Conservation (phyloP, 768 basidiomycete species). For the Suillus ampliporus region DNA sequence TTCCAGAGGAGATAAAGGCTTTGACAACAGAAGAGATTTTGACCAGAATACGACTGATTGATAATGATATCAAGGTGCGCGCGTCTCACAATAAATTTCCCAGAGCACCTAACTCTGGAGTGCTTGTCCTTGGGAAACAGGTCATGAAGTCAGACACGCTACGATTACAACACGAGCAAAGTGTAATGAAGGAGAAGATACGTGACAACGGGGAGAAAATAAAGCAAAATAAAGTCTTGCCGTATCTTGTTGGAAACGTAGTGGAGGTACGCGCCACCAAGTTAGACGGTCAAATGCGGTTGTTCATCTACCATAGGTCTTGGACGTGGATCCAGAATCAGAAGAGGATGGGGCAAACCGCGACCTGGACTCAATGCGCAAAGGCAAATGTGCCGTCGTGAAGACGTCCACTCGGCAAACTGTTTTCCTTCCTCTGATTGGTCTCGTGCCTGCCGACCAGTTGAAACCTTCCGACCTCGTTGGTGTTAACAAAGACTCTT, state of each 20-base stretch:
- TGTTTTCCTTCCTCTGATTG: conserved; percentile 97
- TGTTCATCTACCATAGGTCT: conserved; percentile 61
- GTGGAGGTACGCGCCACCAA: conserved; percentile 75
- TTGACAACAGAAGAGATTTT: conserved; percentile 85
- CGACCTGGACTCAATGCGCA: conserved; percentile 94
- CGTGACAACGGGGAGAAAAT: conserved; percentile 98
- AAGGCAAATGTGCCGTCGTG: conserved; percentile 98
- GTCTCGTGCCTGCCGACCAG: conserved; percentile 91
- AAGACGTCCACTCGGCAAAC: conserved; percentile 99
- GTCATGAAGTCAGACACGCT: conserved; percentile 97
- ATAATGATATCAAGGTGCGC: conserved; percentile 93
- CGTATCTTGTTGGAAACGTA: conserved; percentile 97
- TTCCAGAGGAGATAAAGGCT: conserved; percentile 85
- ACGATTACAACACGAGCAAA: conserved; percentile 92
- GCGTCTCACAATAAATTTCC: not conserved
- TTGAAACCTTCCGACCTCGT: conserved; percentile 93
- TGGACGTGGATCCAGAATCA: conserved; percentile 91
- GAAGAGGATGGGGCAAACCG: conserved; percentile 96
- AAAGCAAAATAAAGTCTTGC: conserved; percentile 98
- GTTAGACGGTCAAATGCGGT: not conserved
- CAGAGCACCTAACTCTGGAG: not conserved
- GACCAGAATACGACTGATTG: conserved; percentile 90
- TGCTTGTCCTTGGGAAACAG: conserved; percentile 44
- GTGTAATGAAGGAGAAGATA: conserved; percentile 98
- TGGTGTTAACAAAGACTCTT: conserved; percentile 99